phyloP scores from a whole-genome alignment of 257 asterid species.

The Cynanchum wilfordii region DNA sequence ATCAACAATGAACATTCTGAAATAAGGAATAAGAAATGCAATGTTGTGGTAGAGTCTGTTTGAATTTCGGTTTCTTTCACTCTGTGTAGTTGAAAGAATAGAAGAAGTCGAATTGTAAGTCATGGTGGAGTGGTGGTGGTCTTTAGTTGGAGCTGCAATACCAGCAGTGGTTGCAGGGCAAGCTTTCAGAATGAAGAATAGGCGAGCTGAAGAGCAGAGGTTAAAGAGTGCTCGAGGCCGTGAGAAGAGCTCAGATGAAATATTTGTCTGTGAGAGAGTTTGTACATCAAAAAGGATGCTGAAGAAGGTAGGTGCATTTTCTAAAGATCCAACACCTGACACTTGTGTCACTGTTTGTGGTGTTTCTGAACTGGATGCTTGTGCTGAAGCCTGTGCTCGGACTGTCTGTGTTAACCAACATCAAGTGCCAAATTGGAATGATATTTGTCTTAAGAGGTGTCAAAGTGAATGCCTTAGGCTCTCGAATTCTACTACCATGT shows the following conservation, averaged over 20 bases:
- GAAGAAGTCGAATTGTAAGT: background rate
- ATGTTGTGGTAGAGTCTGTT: background rate
- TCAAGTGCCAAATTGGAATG: conserved; percentile 96
- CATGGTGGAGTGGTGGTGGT: conserved; percentile 98
- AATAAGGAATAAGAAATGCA: background rate
- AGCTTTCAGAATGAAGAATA: conserved; percentile 69
- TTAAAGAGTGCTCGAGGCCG: conserved; percentile 69
- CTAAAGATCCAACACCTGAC: conserved; percentile 90
- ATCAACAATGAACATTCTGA: background rate
- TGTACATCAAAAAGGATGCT: conserved; percentile 95
- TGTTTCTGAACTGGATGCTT: conserved; percentile 91
- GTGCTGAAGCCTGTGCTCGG: conserved; percentile 94
- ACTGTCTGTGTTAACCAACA: conserved; percentile 92
- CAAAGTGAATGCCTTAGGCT: conserved; percentile 88
- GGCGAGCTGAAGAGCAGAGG: conserved; percentile 69
- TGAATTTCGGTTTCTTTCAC: background rate
- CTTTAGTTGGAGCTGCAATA: conserved; percentile 73
- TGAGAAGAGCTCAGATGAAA: conserved; percentile 80
- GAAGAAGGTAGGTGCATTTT: conserved; percentile 89
- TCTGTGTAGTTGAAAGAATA: background rate
- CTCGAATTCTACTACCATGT: conserved; percentile 40
- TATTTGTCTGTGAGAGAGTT: conserved; percentile 90
- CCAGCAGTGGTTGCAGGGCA: conserved; percentile 83
- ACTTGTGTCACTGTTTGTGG: conserved; percentile 96
- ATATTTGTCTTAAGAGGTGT: conserved; percentile 84